These are phyloP conservation scores for Naegleria gruberi DNA, from an alignment of 208 protist species.

Conservation along the genomic window DNA sequence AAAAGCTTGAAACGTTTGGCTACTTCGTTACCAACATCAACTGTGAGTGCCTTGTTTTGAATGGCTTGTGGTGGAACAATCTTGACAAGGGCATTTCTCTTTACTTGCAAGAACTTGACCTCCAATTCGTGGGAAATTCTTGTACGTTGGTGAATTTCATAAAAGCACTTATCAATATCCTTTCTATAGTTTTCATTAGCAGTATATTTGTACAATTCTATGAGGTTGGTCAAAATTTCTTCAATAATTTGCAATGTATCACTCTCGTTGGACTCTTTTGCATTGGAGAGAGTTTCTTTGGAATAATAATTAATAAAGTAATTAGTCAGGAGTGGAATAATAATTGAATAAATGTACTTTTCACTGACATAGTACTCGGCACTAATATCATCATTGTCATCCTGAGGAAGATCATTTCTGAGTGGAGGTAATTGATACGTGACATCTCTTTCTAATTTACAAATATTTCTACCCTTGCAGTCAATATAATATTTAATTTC, in stretches of 20 bases:
- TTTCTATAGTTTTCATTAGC: not conserved
- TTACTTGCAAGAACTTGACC: not conserved
- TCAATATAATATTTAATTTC: conserved; percentile 1
- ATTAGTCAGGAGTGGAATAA: not conserved
- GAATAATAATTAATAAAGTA: not conserved
- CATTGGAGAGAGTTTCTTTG: not conserved
- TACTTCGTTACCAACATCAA: not conserved
- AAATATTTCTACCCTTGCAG: not conserved
- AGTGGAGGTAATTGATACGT: not conserved
- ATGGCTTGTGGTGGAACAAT: not conserved
- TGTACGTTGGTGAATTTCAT: not conserved
- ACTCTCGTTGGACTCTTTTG: not conserved
- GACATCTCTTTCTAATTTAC: not conserved
- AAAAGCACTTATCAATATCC: not conserved
- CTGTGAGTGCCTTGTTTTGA: not conserved
- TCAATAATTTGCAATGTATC: not conserved
- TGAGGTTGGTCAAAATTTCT: not conserved
- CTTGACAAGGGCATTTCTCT: not conserved
- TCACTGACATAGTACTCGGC: not conserved
- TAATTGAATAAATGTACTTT: not conserved
- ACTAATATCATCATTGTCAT: not conserved
- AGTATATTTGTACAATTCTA: not conserved
- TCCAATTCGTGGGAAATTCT: not conserved
- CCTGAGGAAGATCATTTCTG: not conserved
- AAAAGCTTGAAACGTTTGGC: not conserved